Conservation (phyloP, 1,284 basidiomycete species). For the Sanguinoderma infundibulare region DNA sequence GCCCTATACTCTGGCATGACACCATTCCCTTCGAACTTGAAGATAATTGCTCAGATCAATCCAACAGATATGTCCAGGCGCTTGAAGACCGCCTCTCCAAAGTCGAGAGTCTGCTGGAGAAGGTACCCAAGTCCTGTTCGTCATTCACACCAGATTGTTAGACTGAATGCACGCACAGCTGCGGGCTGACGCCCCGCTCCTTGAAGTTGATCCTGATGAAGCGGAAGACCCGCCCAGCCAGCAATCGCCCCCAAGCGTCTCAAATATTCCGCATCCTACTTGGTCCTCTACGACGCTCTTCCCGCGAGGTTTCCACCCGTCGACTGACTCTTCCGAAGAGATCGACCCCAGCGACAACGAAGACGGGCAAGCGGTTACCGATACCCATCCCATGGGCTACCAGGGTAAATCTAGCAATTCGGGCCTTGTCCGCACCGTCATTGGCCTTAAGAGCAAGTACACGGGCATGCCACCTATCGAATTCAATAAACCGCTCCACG, state of each 20-base stretch:
- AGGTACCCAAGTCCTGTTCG: not conserved
- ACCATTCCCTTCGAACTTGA: not conserved
- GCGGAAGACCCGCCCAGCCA: not conserved
- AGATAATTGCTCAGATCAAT: not conserved
- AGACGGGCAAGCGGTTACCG: constrained; percentile 36
- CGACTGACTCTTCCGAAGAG: constrained; percentile 25
- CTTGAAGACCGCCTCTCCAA: not conserved
- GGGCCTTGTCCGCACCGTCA: constrained; percentile 66
- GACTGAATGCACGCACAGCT: not conserved
- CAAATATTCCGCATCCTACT: not conserved
- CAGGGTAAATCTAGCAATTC: constrained; percentile 76
- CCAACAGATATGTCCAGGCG: not conserved
- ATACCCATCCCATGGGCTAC: constrained; percentile 51
- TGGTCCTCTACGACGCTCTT: not conserved
- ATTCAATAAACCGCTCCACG: not conserved
- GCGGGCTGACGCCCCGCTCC: not conserved
- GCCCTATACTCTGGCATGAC: too few species aligned
- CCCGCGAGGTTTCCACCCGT: not conserved
- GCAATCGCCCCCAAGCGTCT: not conserved
- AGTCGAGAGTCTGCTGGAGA: not conserved
- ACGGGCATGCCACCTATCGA: not conserved
- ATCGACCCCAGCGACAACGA: constrained; percentile 41
- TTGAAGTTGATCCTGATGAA: not conserved
- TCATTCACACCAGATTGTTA: not conserved
- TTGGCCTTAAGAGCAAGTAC: constrained; percentile 57